Evolutionary conservation across 768 basidiomycete genomes (phyloP), one percentile per base, ranked within the genome.

Genomic region (Naganishia onofrii): DNA sequence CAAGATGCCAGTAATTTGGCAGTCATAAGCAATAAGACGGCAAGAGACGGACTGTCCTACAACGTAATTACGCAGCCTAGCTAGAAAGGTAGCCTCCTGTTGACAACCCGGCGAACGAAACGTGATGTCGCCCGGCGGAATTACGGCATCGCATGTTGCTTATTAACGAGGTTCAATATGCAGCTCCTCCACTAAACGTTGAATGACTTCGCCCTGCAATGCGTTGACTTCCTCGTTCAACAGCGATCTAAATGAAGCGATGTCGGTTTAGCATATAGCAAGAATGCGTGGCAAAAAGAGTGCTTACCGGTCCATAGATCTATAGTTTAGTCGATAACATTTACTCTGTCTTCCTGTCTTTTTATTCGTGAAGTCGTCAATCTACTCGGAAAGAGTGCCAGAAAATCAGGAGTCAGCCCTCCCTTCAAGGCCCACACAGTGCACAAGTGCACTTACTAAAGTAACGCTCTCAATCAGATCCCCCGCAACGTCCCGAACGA

Each of bases 381-480:
- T 89, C 96, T 99, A 29, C 36, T 9, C 57, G 34, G 38, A 77
- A 8, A 1, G 31, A 66, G n/a, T n/a, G n/a, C n/a, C n/a, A n/a
- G n/a, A 12, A 15, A 46, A 3, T 15, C 28, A 32, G 38, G 42
- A 23, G n/a, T n/a, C n/a, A n/a, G n/a, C n/a, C n/a, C n/a, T 42
- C 9, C 31, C 2, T 34, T 54, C 48, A 52, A 2, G 29, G 66
- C 7, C 15, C 64, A 44, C 32, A 31, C 52, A 29, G 48, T 4
- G 10, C 1, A 17, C 56, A 56, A 36, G n/a, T 38, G 32, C 9
- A 78, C 86, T 76, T 75, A 91, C 96, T 83, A 88, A 84, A 78
- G 89, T 86, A 13, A 98, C 94, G 72, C 90, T 89, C 80, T 98
- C 95, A 0, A 90, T 92, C 71, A 95, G 74, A 78, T 98, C 94